Conservation (phyloP, 108 stramenopile species). For the Fistulifera pelliculosa region DNA sequence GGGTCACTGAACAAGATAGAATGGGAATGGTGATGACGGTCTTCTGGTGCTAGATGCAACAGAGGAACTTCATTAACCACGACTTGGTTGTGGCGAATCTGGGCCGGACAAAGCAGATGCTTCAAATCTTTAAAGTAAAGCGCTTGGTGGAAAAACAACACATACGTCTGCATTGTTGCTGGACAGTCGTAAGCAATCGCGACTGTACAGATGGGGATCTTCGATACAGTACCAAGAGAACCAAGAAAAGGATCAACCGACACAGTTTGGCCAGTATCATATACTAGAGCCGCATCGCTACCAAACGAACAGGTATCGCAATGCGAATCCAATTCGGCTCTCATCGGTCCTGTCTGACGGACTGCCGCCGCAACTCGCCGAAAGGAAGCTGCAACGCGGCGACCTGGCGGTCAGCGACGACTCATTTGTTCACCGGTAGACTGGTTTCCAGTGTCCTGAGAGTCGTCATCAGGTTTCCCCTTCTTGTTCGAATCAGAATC, state of each 20-base stretch:
- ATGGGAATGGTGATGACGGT: too few species aligned
- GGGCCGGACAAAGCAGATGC: slow-evolving; percentile 27
- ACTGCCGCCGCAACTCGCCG: not conserved
- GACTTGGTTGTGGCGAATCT: slow-evolving; percentile 24
- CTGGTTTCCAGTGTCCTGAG: not conserved
- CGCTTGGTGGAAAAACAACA: slow-evolving; percentile 24
- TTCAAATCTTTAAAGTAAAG: slow-evolving; percentile 18
- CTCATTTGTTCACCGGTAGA: not conserved
- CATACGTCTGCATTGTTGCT: slow-evolving; percentile 11
- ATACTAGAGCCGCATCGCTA: not conserved
- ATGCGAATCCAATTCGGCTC: slow-evolving; percentile 22
- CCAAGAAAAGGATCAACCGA: slow-evolving; percentile 7
- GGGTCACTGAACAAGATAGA: not conserved
- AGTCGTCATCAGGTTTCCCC: not conserved
- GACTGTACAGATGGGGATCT: slow-evolving; percentile 22
- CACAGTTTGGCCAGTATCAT: slow-evolving; percentile 7
- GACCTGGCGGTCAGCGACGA: not conserved
- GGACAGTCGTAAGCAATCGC: slow-evolving; percentile 23
- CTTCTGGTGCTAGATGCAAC: not conserved
- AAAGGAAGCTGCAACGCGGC: too few species aligned
- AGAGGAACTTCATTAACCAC: slow-evolving; percentile 14
- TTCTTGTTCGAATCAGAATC: too few species aligned
- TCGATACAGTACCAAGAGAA: not conserved
- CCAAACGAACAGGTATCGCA: slow-evolving; percentile 26
- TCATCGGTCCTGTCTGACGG: not conserved